Percentiles rank a stretch among this genome's conserved stretches.
phyloP scores from a whole-genome alignment of 2,329 filamentous ascomycete species.

The Fusarium sterilihyphosum region DNA sequence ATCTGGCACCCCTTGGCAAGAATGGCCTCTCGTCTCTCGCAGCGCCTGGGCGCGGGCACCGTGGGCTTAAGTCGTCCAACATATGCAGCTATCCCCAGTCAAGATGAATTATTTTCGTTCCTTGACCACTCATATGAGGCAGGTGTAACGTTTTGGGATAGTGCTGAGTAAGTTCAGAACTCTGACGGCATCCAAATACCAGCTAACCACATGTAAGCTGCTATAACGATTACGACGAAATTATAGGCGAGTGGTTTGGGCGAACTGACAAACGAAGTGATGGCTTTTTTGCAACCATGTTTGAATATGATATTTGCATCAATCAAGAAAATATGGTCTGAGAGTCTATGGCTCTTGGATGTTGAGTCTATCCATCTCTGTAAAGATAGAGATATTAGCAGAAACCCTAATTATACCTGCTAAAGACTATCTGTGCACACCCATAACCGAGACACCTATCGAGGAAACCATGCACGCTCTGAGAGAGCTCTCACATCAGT shows the following conservation, averaged over 20 bases:
- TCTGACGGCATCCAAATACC: background rate
- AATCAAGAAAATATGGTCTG: slow-evolving; percentile 31
- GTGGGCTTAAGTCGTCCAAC: slow-evolving; percentile 53
- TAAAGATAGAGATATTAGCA: background rate
- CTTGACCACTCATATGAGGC: slow-evolving; percentile 58
- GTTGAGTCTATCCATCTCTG: slow-evolving; percentile 62
- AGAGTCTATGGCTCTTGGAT: slow-evolving; percentile 50
- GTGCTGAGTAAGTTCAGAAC: slow-evolving; percentile 44
- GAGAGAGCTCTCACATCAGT: slow-evolving; percentile 55
- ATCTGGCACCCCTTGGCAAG: slow-evolving; percentile 51
- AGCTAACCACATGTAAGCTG: slow-evolving; percentile 25
- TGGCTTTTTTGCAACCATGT: slow-evolving; percentile 55
- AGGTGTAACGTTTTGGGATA: slow-evolving; percentile 61
- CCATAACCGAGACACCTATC: slow-evolving; percentile 54
- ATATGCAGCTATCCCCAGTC: slow-evolving; percentile 47
- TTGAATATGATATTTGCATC: background rate
- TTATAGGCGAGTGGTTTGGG: slow-evolving; percentile 58
- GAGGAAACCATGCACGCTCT: slow-evolving; percentile 60
- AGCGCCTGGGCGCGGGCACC: slow-evolving; percentile 60
- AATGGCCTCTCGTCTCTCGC: slow-evolving; percentile 60
- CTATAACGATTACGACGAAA: slow-evolving; percentile 58
- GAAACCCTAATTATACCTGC: background rate
- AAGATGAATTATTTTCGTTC: slow-evolving; percentile 58
- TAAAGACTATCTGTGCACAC: slow-evolving; percentile 56
- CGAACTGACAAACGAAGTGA: slow-evolving; percentile 55